These are phyloP conservation scores for Groenewaldozyma salmanticensis DNA, from an alignment of 805 yeast species.

Conservation along the genomic window DNA sequence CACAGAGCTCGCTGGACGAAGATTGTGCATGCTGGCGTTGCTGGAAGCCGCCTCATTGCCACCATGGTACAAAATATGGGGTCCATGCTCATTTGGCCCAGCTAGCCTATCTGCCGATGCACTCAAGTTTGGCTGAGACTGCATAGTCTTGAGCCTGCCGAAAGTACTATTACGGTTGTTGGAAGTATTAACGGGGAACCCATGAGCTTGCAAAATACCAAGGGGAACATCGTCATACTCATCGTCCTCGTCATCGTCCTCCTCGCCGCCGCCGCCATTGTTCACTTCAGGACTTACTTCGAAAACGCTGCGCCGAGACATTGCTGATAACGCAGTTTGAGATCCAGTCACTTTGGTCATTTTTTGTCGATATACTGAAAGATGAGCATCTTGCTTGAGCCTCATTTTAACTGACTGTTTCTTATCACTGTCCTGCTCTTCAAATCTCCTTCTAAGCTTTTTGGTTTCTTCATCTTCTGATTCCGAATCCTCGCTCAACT, in stretches of 20 bases:
- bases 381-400: conserved; percentile 30
- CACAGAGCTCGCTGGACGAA: not conserved
- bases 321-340: conserved; percentile 11
- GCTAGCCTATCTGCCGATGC: not conserved
- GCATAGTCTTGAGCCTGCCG: conserved; percentile 12
- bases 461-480: conserved; percentile 8
- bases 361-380: conserved; percentile 32
- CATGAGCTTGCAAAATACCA: conserved; percentile 32
- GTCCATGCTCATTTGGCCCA: not conserved
- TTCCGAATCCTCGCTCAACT: conserved; percentile 5
- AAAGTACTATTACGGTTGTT: conserved; percentile 4
- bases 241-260: conserved; percentile 26
- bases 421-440: conserved; percentile 15
- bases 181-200: conserved; percentile 27
- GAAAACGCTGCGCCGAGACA: conserved; percentile 3
- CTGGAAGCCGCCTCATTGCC: not conserved
- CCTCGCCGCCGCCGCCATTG: conserved; percentile 10
- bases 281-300: not conserved
- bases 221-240: conserved; percentile 33
- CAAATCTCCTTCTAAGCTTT: conserved; percentile 8
- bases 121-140: conserved; percentile 12
- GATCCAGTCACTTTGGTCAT: conserved; percentile 31
- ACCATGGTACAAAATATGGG: not conserved
- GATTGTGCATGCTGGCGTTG: not conserved
- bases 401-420: conserved; percentile 21